Evolutionary conservation across 257 asterid species (phyloP), one percentile per base, ranked within the genome.

Genomic region (Salvia splendens): DNA sequence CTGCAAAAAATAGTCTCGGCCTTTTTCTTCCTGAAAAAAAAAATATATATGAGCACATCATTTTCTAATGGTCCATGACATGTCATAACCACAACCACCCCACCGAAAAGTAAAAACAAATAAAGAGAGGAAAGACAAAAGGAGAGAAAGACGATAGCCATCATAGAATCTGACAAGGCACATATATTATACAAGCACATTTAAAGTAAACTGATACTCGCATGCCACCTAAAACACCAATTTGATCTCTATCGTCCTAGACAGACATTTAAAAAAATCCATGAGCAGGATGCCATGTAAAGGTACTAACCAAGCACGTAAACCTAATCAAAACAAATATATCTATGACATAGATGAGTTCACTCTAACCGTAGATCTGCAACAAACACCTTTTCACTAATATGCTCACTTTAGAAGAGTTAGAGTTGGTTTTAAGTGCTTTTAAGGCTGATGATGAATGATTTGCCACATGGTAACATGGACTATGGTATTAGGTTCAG

Each of bases 11-110:
- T 53, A 41, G 16, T 60, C 68, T 62, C 41, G 76, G 57, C 59
- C 73, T 60, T 59, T 68, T n/a, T 61, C 66, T 65, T 71, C 82
- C 89, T 84, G 77, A 16, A 67, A 57, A 14, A 14, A 41, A 14
- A 49, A 50, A 36, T 36, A 41, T 24, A 24, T 43, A 73, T 65
- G 33, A 54, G 50, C 17, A 60, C 50, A 53, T 24, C 30, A 24
- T 66, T 15, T 32, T 45, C 33, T 28, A 17, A 10, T 35, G 14
- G 42, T 24, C 49, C 17, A 61, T 32, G 8, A 11, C 46, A 41
- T 41, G 43, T 38, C 24, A 53, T 41, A 45, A 41, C 69, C 43
- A 41, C 12, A 61, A 24, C 7, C 20, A 42, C 8, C 40, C 14
- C 5, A 15, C 42, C 32, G 4, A 48, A 50, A 69, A 40, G 33